A percentile compares a stretch with the other conserved stretches of the same genome.
Evolutionary conservation across 163 green algal species (phyloP).

Genomic region (Coccomyxa subellipsoidea): DNA sequence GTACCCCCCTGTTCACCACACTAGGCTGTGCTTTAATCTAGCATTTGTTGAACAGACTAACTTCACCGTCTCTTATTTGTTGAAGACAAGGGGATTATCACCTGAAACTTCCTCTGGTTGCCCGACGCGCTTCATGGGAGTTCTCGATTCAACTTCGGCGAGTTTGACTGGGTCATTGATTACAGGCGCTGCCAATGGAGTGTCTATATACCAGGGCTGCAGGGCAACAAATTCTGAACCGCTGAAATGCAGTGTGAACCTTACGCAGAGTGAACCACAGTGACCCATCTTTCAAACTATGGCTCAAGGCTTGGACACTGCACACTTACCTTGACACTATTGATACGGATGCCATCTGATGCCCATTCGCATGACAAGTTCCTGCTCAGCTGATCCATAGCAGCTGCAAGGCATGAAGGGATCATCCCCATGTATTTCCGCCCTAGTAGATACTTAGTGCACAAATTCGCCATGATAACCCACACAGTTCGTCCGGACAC

Average conservation of each 20-base stretch:
- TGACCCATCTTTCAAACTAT: background rate
- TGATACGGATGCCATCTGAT: slow-evolving; percentile 68
- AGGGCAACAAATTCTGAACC: too few relatives aligned
- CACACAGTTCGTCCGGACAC: background rate
- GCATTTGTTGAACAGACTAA: too few relatives aligned
- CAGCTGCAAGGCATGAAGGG: slow-evolving; percentile 39
- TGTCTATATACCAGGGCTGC: slow-evolving; percentile 84
- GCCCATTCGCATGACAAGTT: slow-evolving; percentile 94
- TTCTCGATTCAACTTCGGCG: slow-evolving; percentile 60
- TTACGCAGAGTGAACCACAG: background rate
- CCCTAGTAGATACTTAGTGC: too few relatives aligned
- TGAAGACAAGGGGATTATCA: too few relatives aligned
- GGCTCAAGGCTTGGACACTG: background rate
- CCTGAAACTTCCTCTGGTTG: slow-evolving; percentile 72
- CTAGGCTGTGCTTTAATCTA: too few relatives aligned
- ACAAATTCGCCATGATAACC: too few relatives aligned
- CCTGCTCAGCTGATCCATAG: slow-evolving; percentile 87
- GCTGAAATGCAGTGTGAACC: too few relatives aligned
- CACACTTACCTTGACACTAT: slow-evolving; percentile 58
- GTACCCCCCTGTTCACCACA: background rate
- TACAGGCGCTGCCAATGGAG: slow-evolving; percentile 67
- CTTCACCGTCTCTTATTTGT: too few relatives aligned
- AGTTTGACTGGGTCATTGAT: slow-evolving; percentile 61
- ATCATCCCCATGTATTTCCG: too few relatives aligned
- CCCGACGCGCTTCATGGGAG: slow-evolving; percentile 75